Evolutionary conservation across 2,329 filamentous ascomycete genomes (phyloP), one percentile per base, ranked within the genome.

Genomic region (Tolypocladium nubicola): DNA sequence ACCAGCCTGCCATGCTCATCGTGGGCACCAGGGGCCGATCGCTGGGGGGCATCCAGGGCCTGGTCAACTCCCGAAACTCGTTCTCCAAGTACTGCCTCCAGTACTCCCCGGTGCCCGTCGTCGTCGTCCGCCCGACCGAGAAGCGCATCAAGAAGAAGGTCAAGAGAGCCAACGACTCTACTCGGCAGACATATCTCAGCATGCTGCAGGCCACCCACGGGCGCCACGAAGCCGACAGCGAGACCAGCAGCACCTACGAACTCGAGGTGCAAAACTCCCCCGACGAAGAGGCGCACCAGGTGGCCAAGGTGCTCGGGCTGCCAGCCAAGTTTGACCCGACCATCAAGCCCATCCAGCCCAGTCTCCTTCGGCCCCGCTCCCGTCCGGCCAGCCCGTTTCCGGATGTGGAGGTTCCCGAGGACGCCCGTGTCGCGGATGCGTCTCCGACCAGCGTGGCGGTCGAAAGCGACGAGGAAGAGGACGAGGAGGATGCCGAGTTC

Each of bases 51-150:
- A 86, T 96, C 58, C 91, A 96, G 68, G 89, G 90, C 53, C 77
- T 96, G 37, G 82, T 96, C 47, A 90, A 89, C 53, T 82, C 80
- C 38, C 75, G 80, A 49, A 94, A 90, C 61, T 94, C 89, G 0
- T 92, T 96, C 50, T 95, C 90, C 33, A 96, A 96, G 69, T 97
- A 96, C 73, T 96, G 92, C 66, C 79, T 96, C 14, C 92, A 97
- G 68, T 92, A 96, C 70, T 96, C 89, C 1, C 91, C 92, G 0
- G 89, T 97, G 1, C 92, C 92, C 1, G 92, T 96, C 9, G 92
- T 96, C 37, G 92, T 97, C 38, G 92, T 96, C 11, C 84, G 92
- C 4, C 91, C 92, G 40, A 88, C 87, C 38, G 88, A 89, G 60
- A 95, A 95, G 74, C 87, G 92, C 23, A 83, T 89, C 67, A 94